Percentiles rank a stretch among this genome's conserved stretches.
These are phyloP conservation scores for Melanogaster broomeanus DNA, from an alignment of 768 basidiomycete genomes.

Conservation along the genomic window DNA sequence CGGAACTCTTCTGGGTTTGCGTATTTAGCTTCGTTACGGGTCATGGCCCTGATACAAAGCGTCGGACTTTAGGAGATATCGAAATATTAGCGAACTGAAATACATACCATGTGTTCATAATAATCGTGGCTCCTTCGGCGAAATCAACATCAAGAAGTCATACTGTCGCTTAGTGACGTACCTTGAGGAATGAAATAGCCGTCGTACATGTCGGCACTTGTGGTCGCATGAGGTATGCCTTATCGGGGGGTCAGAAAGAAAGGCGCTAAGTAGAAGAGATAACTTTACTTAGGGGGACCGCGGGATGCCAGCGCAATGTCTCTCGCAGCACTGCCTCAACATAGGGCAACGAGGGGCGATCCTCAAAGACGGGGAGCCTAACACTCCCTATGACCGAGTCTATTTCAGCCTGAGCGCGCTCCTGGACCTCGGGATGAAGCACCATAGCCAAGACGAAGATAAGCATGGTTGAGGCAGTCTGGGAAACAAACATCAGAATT, in stretches of 20 bases:
- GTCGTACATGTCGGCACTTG: conserved; percentile 42
- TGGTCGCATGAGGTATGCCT: conserved; percentile 37
- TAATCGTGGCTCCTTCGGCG: conserved; percentile 26
- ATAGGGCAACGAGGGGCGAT: conserved; percentile 28
- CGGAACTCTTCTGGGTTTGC: conserved; percentile 33
- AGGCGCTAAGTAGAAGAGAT: not conserved
- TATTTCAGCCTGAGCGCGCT: conserved; percentile 40
- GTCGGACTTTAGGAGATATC: too few relatives aligned
- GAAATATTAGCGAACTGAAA: not conserved
- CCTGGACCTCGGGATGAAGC: conserved; percentile 38
- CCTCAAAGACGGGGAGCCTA: conserved; percentile 33
- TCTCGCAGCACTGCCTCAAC: conserved; percentile 33
- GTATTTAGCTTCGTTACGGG: conserved; percentile 37
- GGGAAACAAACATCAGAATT: not conserved
- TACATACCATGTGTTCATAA: conserved; percentile 28
- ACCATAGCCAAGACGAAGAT: conserved; percentile 39
- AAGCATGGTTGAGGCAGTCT: conserved; percentile 35
- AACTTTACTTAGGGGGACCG: conserved; percentile 32
- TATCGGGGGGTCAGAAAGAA: not conserved
- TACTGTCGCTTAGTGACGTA: conserved; percentile 4
- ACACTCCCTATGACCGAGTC: conserved; percentile 30
- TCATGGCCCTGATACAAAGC: conserved; percentile 26
- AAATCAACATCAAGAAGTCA: not conserved
- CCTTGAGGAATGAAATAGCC: conserved; percentile 62
- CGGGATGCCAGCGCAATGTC: conserved; percentile 37